These are phyloP conservation scores for Cutaneotrichosporon mucoides DNA, from an alignment of 1,284 basidiomycete species.

Conservation along the genomic window DNA sequence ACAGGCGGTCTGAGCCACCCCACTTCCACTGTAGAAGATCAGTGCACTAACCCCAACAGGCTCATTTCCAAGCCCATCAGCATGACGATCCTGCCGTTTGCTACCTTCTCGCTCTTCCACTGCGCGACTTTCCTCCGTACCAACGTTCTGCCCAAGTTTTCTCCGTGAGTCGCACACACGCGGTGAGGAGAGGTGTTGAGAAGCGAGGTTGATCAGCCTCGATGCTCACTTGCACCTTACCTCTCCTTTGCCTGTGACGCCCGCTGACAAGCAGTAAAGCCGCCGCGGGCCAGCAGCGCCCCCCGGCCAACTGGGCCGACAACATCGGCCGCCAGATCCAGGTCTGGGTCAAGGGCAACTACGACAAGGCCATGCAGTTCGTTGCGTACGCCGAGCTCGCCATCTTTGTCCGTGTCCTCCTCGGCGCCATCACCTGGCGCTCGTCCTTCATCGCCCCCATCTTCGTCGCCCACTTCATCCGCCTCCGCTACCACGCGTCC, in stretches of 20 bases:
- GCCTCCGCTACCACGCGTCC: conserved; percentile 88
- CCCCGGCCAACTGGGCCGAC: conserved; percentile 25
- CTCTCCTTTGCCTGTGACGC: not conserved
- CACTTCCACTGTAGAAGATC: not conserved
- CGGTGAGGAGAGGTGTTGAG: too few species aligned
- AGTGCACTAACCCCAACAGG: conserved; percentile 15
- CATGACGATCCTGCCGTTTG: conserved; percentile 77
- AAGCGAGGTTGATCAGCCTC: too few species aligned
- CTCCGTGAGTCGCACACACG: conserved; percentile 51
- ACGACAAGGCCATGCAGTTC: conserved; percentile 83
- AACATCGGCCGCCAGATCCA: conserved; percentile 63
- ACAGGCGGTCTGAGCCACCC: not conserved
- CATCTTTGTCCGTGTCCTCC: conserved; percentile 68
- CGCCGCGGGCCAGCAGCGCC: conserved; percentile 48
- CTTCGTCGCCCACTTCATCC: conserved; percentile 83
- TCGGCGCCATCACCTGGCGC: conserved; percentile 67
- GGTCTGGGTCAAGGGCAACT: conserved; percentile 87
- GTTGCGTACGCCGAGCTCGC: conserved; percentile 81
- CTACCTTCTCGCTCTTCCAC: conserved; percentile 96
- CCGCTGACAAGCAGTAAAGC: conserved; percentile 24
- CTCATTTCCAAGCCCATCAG: conserved; percentile 74
- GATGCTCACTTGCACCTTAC: not conserved
- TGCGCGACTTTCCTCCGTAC: conserved; percentile 89
- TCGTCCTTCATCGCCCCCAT: conserved; percentile 77
- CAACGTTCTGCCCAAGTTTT: conserved; percentile 79